Evolutionary conservation across 2,329 filamentous ascomycete genomes (phyloP).

Genomic region (Alternaria infectoria): DNA sequence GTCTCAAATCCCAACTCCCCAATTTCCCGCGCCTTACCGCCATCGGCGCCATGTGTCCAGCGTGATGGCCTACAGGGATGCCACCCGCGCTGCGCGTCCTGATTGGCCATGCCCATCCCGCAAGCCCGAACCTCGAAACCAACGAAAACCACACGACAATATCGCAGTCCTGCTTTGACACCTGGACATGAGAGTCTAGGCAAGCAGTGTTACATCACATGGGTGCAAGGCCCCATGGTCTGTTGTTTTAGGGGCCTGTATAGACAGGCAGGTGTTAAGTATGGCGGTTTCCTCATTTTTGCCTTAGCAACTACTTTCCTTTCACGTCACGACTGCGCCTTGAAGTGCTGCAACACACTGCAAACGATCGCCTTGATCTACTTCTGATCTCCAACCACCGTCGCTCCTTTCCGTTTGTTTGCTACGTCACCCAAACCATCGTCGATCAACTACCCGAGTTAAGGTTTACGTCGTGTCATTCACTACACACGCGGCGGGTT

Average conservation of each 20-base stretch:
- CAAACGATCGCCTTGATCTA: background rate
- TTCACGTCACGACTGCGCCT: slow-evolving; percentile 19
- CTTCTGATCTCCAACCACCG: slow-evolving; percentile 6
- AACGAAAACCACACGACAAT: slow-evolving; percentile 17
- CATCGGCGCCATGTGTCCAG: slow-evolving; percentile 23
- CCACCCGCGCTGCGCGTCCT: slow-evolving; percentile 2
- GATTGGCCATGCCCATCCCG: slow-evolving; percentile 17
- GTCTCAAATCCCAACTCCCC: slow-evolving; percentile 4
- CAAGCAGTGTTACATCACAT: slow-evolving; percentile 16
- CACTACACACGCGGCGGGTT: background rate
- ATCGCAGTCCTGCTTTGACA: slow-evolving; percentile 11
- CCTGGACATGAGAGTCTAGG: slow-evolving; percentile 13
- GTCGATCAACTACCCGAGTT: background rate
- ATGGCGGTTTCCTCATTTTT: slow-evolving; percentile 8
- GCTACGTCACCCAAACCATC: background rate
- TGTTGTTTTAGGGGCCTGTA: slow-evolving; percentile 6
- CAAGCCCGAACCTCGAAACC: slow-evolving; percentile 19
- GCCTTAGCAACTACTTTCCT: background rate
- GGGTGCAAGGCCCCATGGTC: background rate
- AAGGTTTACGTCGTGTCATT: background rate
- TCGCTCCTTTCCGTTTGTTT: slow-evolving; percentile 14
- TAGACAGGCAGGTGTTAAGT: slow-evolving; percentile 9
- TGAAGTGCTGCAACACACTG: slow-evolving; percentile 25
- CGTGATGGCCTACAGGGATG: slow-evolving; percentile 16
- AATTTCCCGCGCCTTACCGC: slow-evolving; percentile 26